These are phyloP conservation scores for Clarireedia paspali DNA, from an alignment of 2,329 filamentous ascomycete species.

Conservation along the genomic window DNA sequence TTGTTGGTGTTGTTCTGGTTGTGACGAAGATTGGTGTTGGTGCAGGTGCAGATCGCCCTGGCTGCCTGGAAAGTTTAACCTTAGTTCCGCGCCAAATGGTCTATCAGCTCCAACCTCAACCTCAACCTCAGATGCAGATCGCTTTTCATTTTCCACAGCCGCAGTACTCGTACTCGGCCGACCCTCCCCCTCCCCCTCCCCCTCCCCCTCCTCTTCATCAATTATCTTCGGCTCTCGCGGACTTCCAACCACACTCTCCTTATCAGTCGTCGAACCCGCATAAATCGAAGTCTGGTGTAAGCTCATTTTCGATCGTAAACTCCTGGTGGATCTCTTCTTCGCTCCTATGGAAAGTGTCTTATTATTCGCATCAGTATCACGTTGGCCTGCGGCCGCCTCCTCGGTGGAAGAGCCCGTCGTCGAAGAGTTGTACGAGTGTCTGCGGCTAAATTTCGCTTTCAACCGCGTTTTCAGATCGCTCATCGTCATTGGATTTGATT, in stretches of 20 bases:
- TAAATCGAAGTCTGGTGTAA: not conserved
- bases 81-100: constrained; percentile 1
- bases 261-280: constrained; percentile 1
- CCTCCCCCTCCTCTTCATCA: not conserved
- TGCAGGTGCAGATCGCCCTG: constrained; percentile 13
- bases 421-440: constrained; percentile 1
- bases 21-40: constrained; percentile 7
- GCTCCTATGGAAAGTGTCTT: not conserved
- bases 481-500: constrained; percentile 3
- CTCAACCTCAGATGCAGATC: not conserved
- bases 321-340: not conserved
- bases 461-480: constrained; percentile 8
- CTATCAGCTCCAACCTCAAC: not conserved
- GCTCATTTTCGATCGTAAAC: not conserved
- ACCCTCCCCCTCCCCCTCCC: not conserved
- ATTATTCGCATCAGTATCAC: not conserved
- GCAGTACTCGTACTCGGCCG: no score
- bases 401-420: not conserved
- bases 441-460: constrained; percentile 9
- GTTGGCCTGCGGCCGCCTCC: not conserved
- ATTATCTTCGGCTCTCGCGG: not conserved
- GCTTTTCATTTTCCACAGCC: not conserved
- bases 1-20: constrained; percentile 7
- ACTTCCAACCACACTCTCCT: not conserved
- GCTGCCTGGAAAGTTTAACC: constrained; percentile 6